Conservation (phyloP, 192 early-diverging fungal species). For the Phycomyces blakesleeanus region DNA sequence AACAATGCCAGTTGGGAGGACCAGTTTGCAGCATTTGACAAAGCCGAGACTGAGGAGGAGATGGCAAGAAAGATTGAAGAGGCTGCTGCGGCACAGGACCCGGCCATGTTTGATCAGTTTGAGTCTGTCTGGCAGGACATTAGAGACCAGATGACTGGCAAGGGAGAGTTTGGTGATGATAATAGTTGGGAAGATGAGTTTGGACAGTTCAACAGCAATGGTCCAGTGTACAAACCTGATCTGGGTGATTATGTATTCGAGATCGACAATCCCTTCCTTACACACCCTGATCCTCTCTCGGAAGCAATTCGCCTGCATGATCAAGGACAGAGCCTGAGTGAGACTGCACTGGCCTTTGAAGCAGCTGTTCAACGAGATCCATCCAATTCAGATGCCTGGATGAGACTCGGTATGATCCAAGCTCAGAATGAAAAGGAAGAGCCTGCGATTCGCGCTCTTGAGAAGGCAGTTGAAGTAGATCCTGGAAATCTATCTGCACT, state of each 20-base stretch:
- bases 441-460: constrained; percentile 88
- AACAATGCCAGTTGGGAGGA: constrained; percentile 54
- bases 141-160: constrained; percentile 20
- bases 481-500: constrained; percentile 60
- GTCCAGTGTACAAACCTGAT: constrained; percentile 52
- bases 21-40: constrained; percentile 52
- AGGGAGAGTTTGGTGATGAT: neutral
- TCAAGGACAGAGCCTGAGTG: constrained; percentile 64
- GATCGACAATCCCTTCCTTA: constrained; percentile 67
- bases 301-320: constrained; percentile 54
- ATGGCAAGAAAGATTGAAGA: constrained; percentile 40
- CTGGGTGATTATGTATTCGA: constrained; percentile 84
- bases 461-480: constrained; percentile 77
- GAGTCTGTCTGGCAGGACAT: constrained; percentile 52
- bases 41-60: constrained; percentile 28
- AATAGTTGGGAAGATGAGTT: constrained; percentile 50
- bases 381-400: constrained; percentile 80
- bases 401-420: constrained; percentile 85
- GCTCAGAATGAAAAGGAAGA: constrained; percentile 98
- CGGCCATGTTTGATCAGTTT: constrained; percentile 39
- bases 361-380: constrained; percentile 80
- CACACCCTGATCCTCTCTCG: constrained; percentile 54
- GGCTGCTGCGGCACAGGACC: constrained; percentile 33
- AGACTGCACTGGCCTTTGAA: constrained; percentile 90
- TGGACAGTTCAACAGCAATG: constrained; percentile 38